Evolutionary conservation across 441 rosid species (phyloP).

Genomic region (Brassica balearica): DNA sequence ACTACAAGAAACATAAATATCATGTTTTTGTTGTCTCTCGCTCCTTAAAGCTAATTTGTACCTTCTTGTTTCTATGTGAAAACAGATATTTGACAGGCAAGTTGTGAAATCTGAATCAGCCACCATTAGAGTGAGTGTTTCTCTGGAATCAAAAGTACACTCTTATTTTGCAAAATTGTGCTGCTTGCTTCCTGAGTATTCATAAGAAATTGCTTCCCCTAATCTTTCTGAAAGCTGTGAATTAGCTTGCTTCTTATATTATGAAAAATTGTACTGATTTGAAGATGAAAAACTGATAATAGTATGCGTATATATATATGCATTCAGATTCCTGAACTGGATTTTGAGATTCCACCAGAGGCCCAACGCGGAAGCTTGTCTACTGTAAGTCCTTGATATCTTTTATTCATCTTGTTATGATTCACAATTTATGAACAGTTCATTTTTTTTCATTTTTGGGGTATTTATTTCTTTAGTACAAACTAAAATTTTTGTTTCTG

Average conservation of each 20-base stretch:
- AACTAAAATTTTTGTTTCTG: too few species aligned
- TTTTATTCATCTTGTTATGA: slow-evolving; percentile 23
- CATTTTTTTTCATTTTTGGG: too few species aligned
- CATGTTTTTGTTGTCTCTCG: neutral
- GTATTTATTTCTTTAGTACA: too few species aligned
- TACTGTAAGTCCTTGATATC: slow-evolving; percentile 59
- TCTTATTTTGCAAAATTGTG: too few species aligned
- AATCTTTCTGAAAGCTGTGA: too few species aligned
- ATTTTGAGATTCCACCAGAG: slow-evolving; percentile 98
- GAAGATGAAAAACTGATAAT: too few species aligned
- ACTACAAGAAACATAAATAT: neutral
- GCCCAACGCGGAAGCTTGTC: slow-evolving; percentile 95
- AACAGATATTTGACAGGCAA: slow-evolving; percentile 73
- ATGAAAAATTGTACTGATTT: too few species aligned
- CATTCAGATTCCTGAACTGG: slow-evolving; percentile 58
- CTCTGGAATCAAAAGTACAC: neutral
- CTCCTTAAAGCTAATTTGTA: neutral
- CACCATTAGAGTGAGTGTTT: slow-evolving; percentile 25
- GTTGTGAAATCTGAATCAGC: slow-evolving; percentile 78
- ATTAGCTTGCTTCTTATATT: too few species aligned
- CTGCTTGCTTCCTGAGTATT: too few species aligned
- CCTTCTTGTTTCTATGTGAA: slow-evolving; percentile 10
- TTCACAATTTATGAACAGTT: neutral
- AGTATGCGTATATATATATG: too few species aligned
- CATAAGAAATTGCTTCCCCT: too few species aligned